Base-by-base conservation (phyloP, 192 early-diverging fungal species). In the Anaeromyces robustus region DNA sequence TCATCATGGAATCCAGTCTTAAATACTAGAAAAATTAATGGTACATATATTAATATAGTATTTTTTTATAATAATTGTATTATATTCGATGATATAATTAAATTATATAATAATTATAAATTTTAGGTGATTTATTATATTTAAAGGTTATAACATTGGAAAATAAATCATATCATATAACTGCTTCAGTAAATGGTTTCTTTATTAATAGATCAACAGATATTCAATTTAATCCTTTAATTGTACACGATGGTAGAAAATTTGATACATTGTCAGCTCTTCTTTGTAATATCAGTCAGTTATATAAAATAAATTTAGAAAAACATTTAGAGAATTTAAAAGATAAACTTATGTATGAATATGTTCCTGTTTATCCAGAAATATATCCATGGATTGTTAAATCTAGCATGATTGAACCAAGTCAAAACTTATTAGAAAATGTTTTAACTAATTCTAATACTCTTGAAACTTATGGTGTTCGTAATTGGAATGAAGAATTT, bases 401-500 rank as follows among this genome's bases (percentile, higher is more conserved):
- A 41, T 28, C 82, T 86, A 26, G 90, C 79, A 86, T 85, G 18
- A 87, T 88, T 59, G 94, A 95, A 82, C 80, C 88, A 29, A 85
- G 89, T 32, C 92, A 94, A 34, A 88, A 88, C 29, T 82, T 94
- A 34, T 94, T 94, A 82, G 82, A 87, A 22, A 85, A 90, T 39
- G 84, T 95, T 14, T 86, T 87, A 80, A 26, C 17, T 31, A 39
- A 78, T 78, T 19, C 6, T 5, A 34, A 78, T n/a, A 78, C 34
- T n/a, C 78, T 34, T 34, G 78, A 39, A 29, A 31, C 34, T 7
- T 91, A 90, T 30, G 87, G 90, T 31, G 80, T 94, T 78, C 94
- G 95, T 78, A 97, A 98, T 83, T 99, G 96, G 96, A 98, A 99
- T 85, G 97, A 99, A 81, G 96, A 99, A 84, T 84, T 97, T 30